Percentiles rank a stretch among this genome's conserved stretches.
Conservation (phyloP, 768 basidiomycete species). For the Coprinopsis marcescibilis region DNA sequence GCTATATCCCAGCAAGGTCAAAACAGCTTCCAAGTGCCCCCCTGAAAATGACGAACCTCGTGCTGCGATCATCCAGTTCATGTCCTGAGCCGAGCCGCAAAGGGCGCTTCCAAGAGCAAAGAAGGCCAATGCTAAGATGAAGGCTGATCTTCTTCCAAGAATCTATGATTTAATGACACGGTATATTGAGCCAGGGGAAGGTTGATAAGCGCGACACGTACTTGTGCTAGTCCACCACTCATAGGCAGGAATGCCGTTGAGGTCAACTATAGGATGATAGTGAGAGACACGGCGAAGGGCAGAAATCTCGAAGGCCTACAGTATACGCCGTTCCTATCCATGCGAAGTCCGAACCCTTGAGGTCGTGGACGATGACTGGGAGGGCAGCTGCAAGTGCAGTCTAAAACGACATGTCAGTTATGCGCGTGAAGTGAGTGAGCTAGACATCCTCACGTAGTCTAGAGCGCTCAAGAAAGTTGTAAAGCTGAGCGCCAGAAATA, state of each 20-base stretch:
- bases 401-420: constrained; percentile 6
- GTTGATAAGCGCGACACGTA: background rate
- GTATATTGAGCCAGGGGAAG: background rate
- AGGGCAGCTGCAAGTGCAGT: constrained; percentile 19
- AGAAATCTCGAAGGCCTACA: background rate
- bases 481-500: background rate
- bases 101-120: constrained; percentile 42
- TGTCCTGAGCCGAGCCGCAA: constrained; percentile 34
- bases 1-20: constrained; percentile 16
- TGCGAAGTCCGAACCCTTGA: constrained; percentile 31
- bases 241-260: constrained; percentile 35
- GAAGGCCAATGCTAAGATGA: constrained; percentile 26
- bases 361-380: constrained; percentile 22
- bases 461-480: constrained; percentile 1
- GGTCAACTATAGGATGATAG: constrained; percentile 20
- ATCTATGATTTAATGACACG: constrained; percentile 10
- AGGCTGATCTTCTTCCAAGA: constrained; percentile 34
- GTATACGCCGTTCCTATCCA: constrained; percentile 42
- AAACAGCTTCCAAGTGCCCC: background rate
- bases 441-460: background rate
- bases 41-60: constrained; percentile 19
- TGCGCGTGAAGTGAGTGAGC: background rate
- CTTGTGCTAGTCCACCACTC: constrained; percentile 19
- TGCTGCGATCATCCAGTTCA: constrained; percentile 39
- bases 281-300: background rate